These are phyloP conservation scores for Mycena alexandri DNA, from an alignment of 768 basidiomycete genomes.

Conservation along the genomic window DNA sequence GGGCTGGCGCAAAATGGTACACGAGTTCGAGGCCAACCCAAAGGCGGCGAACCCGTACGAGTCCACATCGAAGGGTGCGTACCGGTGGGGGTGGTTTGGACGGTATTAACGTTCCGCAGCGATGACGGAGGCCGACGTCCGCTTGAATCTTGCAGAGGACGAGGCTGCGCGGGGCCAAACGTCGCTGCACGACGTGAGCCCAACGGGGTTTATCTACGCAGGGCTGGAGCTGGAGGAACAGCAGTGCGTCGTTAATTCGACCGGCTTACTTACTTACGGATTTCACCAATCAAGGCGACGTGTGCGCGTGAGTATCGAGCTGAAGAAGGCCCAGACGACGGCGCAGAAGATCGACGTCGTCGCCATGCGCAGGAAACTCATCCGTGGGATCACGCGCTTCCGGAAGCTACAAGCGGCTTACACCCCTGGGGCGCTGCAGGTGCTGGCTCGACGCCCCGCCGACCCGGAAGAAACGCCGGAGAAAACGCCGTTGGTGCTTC, in stretches of 20 bases:
- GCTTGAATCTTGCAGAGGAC: no score
- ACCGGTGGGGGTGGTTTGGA: no score
- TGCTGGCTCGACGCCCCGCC: background rate
- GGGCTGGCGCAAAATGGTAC: background rate
- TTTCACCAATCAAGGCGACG: conserved; percentile 6
- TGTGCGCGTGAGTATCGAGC: conserved; percentile 2
- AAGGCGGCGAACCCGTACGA: conserved; percentile 2
- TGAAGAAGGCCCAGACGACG: no score
- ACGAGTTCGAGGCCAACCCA: background rate
- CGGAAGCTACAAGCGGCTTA: conserved; percentile 17
- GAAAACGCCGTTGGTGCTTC: conserved; percentile 11
- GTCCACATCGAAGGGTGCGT: background rate
- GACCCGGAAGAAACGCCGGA: background rate
- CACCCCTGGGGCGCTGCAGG: background rate
- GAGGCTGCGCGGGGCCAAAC: no score
- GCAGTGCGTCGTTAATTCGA: conserved; percentile 6
- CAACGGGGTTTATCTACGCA: conserved; percentile 2
- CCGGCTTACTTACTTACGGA: background rate
- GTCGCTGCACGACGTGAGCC: conserved; percentile 11
- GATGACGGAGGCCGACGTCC: no score
- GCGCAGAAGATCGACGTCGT: no score
- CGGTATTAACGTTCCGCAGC: no score
- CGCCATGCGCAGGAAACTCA: no score
- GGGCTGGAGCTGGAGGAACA: conserved; percentile 12
- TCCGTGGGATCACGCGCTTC: conserved; percentile 1